phyloP scores from a whole-genome alignment of 345 rosid species.

The Eucalyptus globulus region DNA sequence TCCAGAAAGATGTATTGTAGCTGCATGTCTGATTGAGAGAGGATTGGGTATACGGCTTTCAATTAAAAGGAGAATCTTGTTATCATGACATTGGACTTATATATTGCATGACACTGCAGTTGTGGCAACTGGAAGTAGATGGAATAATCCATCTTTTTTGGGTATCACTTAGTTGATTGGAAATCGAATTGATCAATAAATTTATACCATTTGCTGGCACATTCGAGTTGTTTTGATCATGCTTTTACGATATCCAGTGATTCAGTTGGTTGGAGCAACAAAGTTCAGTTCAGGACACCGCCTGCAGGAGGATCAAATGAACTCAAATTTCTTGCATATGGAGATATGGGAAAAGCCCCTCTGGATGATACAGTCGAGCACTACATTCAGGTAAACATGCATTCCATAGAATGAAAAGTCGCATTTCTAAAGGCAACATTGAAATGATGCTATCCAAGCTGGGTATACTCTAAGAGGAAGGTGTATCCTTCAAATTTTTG shows the following conservation, averaged over 20 bases:
- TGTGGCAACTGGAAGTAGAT: background rate
- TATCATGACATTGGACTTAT: background rate
- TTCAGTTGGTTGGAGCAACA: slow-evolving; percentile 46
- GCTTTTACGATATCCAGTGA: slow-evolving; percentile 12
- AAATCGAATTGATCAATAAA: background rate
- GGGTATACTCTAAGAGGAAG: background rate
- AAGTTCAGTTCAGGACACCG: slow-evolving; percentile 34
- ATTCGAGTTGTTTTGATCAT: background rate
- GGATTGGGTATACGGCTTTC: background rate
- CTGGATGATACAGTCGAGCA: slow-evolving; percentile 48
- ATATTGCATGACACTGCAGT: background rate
- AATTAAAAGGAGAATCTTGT: background rate
- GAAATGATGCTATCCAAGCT: background rate
- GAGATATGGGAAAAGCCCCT: slow-evolving; percentile 80
- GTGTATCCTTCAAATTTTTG: background rate
- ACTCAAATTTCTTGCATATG: slow-evolving; percentile 39
- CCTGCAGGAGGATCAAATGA: slow-evolving; percentile 53
- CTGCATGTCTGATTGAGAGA: background rate
- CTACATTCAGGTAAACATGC: slow-evolving; percentile 35
- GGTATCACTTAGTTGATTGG: background rate
- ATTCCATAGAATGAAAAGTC: background rate
- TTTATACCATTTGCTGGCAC: background rate
- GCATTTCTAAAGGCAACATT: background rate
- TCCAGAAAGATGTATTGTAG: background rate
- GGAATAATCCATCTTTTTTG: background rate